A percentile compares a stretch with the other conserved stretches of the same genome.
Conservation (phyloP, 768 basidiomycete species). For the Suillus alpinus region DNA sequence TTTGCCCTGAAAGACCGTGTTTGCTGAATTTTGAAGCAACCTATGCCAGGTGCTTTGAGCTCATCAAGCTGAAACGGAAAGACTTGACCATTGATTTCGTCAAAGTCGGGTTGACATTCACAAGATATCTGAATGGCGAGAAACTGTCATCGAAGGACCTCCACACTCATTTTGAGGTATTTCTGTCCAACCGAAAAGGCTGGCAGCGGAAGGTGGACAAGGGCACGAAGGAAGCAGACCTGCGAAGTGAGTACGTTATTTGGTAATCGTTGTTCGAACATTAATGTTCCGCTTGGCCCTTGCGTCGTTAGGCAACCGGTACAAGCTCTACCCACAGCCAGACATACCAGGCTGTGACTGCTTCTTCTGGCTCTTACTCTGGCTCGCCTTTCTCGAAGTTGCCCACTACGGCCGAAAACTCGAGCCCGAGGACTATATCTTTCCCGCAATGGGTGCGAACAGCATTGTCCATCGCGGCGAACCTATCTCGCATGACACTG, state of each 20-base stretch:
- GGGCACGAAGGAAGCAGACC: slow-evolving; percentile 19
- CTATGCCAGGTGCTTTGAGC: slow-evolving; percentile 29
- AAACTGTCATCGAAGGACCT: slow-evolving; percentile 10
- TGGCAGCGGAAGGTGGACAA: slow-evolving; percentile 24
- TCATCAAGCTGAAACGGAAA: slow-evolving; percentile 20
- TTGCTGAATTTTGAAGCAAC: not conserved
- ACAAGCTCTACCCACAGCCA: slow-evolving; percentile 13
- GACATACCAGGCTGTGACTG: slow-evolving; percentile 13
- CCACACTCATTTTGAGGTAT: slow-evolving; percentile 18
- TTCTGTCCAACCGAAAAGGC: slow-evolving; percentile 20
- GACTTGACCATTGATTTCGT: slow-evolving; percentile 15
- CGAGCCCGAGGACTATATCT: slow-evolving; percentile 22
- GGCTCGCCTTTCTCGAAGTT: slow-evolving; percentile 1
- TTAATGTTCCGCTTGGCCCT: not conserved
- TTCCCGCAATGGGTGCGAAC: slow-evolving; percentile 25
- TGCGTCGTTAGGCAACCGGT: not conserved
- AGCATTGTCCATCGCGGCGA: slow-evolving; percentile 17
- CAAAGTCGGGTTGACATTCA: not conserved
- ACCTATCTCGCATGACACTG: slow-evolving; percentile 25
- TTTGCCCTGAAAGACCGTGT: not conserved
- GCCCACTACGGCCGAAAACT: slow-evolving; percentile 9
- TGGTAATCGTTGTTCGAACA: too few relatives aligned
- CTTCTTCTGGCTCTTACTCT: slow-evolving; percentile 2
- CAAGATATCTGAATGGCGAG: slow-evolving; percentile 6
- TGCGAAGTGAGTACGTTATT: slow-evolving; percentile 8